phyloP scores from a whole-genome alignment of 2,329 filamentous ascomycete species.

The Phyllosticta paracitricarpa region DNA sequence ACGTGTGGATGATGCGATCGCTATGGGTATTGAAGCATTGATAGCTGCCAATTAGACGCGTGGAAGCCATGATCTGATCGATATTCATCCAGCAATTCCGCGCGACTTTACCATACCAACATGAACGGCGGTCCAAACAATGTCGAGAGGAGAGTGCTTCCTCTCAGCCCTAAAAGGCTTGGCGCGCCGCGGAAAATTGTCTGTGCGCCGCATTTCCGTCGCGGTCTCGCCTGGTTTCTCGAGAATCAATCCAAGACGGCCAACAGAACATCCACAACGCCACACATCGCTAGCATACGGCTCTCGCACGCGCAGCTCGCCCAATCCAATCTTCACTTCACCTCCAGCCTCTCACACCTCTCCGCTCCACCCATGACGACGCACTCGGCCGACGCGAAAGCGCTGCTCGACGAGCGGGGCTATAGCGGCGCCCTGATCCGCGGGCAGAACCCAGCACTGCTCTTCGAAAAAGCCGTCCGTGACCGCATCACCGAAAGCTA shows the following conservation, averaged over 20 bases:
- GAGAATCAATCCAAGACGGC: background rate
- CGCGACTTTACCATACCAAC: too few species aligned
- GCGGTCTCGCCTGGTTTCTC: background rate
- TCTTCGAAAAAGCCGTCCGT: constrained; percentile 90
- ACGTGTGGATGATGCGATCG: too few species aligned
- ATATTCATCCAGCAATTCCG: too few species aligned
- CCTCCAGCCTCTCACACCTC: background rate
- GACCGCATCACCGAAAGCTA: constrained; percentile 93
- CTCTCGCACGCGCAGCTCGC: background rate
- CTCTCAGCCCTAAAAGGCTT: constrained; percentile 5
- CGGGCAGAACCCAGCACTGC: constrained; percentile 86
- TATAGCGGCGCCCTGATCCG: constrained; percentile 67
- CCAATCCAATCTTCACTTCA: background rate
- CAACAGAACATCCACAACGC: background rate
- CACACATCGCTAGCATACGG: too few species aligned
- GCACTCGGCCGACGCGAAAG: constrained; percentile 67
- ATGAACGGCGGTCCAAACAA: too few species aligned
- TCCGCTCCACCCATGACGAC: constrained; percentile 30
- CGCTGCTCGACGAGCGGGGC: constrained; percentile 81
- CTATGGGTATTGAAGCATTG: too few species aligned
- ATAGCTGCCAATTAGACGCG: too few species aligned
- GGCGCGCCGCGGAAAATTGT: background rate
- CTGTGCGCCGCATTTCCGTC: constrained; percentile 2
- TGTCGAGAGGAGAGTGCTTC: too few species aligned
- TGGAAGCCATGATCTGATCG: too few species aligned